Conservation (phyloP, 805 yeast genomes). For the Wilhelminamyces savonicus region DNA sequence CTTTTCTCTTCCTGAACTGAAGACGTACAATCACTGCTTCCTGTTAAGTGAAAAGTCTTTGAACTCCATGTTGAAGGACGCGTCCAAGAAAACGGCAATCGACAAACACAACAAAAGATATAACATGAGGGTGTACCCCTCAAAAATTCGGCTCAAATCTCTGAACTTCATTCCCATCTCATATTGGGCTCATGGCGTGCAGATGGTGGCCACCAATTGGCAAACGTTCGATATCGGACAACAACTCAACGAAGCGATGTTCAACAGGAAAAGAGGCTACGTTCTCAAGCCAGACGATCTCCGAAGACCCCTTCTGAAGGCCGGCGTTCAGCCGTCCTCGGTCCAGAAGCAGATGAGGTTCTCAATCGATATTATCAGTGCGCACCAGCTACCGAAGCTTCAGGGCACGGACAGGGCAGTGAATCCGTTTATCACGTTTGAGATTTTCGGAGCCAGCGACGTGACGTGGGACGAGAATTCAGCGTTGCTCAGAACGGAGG, state of each 20-base stretch:
- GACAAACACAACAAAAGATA: slow-evolving; percentile 71
- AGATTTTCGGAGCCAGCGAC: slow-evolving; percentile 43
- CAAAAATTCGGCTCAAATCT: slow-evolving; percentile 68
- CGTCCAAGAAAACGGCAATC: slow-evolving; percentile 46
- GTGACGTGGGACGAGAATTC: slow-evolving; percentile 16
- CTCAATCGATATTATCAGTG: slow-evolving; percentile 54
- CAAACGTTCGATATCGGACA: slow-evolving; percentile 88
- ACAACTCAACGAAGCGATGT: slow-evolving; percentile 80
- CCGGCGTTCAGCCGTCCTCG: not conserved
- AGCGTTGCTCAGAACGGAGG: slow-evolving; percentile 5
- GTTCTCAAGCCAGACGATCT: slow-evolving; percentile 63
- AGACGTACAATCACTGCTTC: slow-evolving; percentile 73
- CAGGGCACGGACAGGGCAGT: slow-evolving; percentile 40
- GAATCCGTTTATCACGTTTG: slow-evolving; percentile 60
- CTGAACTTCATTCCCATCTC: slow-evolving; percentile 73
- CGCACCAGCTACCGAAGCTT: slow-evolving; percentile 70
- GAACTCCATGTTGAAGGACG: slow-evolving; percentile 58
- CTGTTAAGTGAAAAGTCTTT: slow-evolving; percentile 76
- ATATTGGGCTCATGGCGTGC: slow-evolving; percentile 84
- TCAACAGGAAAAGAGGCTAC: slow-evolving; percentile 66
- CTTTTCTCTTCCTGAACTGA: slow-evolving; percentile 82
- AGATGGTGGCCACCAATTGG: slow-evolving; percentile 97
- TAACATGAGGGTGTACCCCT: slow-evolving; percentile 84
- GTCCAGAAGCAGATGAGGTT: slow-evolving; percentile 10
- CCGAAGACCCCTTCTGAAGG: slow-evolving; percentile 25